Conservation (phyloP, 345 rosid genomes). For the Anastatica hierochuntica region DNA sequence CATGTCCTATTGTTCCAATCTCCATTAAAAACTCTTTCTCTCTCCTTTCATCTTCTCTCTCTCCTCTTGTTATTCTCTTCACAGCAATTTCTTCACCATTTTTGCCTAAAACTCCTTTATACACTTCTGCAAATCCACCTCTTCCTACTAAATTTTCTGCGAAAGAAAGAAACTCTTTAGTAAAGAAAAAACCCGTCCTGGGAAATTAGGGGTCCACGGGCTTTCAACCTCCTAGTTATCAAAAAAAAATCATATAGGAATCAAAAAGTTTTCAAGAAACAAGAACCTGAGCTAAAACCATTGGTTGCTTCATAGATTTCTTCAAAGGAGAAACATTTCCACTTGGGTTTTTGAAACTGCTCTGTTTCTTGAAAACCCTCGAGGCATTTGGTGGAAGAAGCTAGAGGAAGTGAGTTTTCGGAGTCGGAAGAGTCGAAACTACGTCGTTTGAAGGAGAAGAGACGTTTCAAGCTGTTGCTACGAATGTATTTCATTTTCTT, state of each 20-base stretch:
- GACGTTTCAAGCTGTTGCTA: constrained; percentile 70
- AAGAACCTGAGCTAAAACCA: constrained; percentile 60
- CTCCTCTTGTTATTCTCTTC: constrained; percentile 64
- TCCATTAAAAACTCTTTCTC: constrained; percentile 84
- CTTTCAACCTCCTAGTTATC: too few relatives aligned
- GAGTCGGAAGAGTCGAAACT: constrained; percentile 42
- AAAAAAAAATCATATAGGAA: too few relatives aligned
- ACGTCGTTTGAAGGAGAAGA: constrained; percentile 63
- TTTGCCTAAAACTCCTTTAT: constrained; percentile 41
- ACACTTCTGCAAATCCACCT: constrained; percentile 95
- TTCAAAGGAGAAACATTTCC: constrained; percentile 87
- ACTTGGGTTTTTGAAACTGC: constrained; percentile 48
- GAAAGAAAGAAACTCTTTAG: too few relatives aligned
- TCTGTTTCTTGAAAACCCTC: constrained; percentile 27
- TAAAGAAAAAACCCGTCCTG: too few relatives aligned
- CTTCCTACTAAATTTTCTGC: constrained; percentile 69
- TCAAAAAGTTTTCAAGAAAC: too few relatives aligned
- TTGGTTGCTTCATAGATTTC: constrained; percentile 73
- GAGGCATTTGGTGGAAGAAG: background rate
- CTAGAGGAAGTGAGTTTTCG: constrained; percentile 21
- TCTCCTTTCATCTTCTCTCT: constrained; percentile 73
- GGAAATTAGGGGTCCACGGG: too few relatives aligned
- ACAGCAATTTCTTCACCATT: constrained; percentile 69
- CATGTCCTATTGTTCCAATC: constrained; percentile 94
- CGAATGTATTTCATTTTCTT: constrained; percentile 62